phyloP scores from a whole-genome alignment of 2,329 filamentous ascomycete species.

The Aspergillus piperis region DNA sequence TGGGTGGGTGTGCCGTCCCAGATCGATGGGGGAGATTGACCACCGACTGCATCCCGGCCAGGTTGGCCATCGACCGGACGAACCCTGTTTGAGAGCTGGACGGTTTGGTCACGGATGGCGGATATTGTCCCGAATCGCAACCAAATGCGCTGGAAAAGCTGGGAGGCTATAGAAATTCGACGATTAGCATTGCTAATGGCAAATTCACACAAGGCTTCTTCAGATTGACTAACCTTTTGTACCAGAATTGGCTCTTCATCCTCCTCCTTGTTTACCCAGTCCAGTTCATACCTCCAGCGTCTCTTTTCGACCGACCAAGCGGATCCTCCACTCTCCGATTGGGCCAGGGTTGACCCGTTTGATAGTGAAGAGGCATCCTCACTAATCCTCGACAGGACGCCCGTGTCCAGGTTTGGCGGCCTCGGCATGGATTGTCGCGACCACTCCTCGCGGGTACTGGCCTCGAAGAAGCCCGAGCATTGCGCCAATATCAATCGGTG shows the following conservation, averaged over 20 bases:
- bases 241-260: conserved; percentile 86
- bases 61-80: conserved; percentile 84
- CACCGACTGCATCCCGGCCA: conserved; percentile 59
- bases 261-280: conserved; percentile 67
- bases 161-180: conserved; percentile 29
- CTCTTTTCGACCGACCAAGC: conserved; percentile 52
- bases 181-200: neutral
- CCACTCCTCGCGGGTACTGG: conserved; percentile 75
- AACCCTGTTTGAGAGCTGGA: conserved; percentile 66
- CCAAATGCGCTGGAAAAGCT: conserved; percentile 59
- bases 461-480: conserved; percentile 92
- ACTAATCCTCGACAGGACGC: conserved; percentile 37
- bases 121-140: conserved; percentile 47
- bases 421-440: conserved; percentile 43
- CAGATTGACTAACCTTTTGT: conserved; percentile 64
- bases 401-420: conserved; percentile 51
- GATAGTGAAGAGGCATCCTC: conserved; percentile 38
- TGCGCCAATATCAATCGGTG: conserved; percentile 85
- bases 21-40: conserved; percentile 51
- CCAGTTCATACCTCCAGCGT: conserved; percentile 86
- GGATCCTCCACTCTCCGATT: conserved; percentile 42
- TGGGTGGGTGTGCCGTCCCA: conserved; percentile 60
- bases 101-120: conserved; percentile 64
- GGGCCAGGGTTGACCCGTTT: conserved; percentile 40
- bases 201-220: neutral